Base-by-base conservation (phyloP, 164 flowering plant genomes). In the Nymphaea thermarum region DNA sequence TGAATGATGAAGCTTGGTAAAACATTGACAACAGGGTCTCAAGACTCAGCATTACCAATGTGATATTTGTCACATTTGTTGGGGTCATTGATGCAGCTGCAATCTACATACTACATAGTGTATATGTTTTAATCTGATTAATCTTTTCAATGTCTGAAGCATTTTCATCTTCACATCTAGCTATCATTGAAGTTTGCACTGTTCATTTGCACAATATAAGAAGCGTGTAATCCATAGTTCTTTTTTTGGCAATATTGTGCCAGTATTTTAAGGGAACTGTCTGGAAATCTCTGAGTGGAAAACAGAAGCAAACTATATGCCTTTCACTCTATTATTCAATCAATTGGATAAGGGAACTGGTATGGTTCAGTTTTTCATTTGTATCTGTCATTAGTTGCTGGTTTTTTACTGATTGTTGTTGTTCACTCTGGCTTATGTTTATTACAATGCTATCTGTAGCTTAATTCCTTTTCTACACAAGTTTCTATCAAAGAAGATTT, bases 271-370 rank as follows among this genome's bases (percentile, higher is more conserved):
- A 67, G 67, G 77, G 72, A 73, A 64, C 80, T 73, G 74, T 61
- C 6, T 86, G 88, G 88, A 68, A 69, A 65, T 74, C 83, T 63
- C 78, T 91, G 65, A 78, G 82, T 4, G 79, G 71, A 55, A 89
- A 84, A 76, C 91, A 91, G 77, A 89, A 82, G 71, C 86, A 89
- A 66, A 71, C 80, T 61, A 68, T 79, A 43, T 81, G 84, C 60
- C 84, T 84, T 41, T 89, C 89, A 65, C 78, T 91, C 43, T 89
- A 83, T 79, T 86, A 85, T 80, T 93, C 93, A 14, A 75, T 72
- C 68, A 89, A 89, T 70, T 91, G 97, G 97, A 81, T 89, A 18
- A 74, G 96, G 63, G 96, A 89, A 71, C 80, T 91, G 86, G 97
- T 91, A 79, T 51, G 76, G 74, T 55, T 55, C 60, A 55, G 60